Evolutionary conservation across 2,329 filamentous ascomycete genomes (phyloP).

Genomic region (Talaromyces sp.): DNA sequence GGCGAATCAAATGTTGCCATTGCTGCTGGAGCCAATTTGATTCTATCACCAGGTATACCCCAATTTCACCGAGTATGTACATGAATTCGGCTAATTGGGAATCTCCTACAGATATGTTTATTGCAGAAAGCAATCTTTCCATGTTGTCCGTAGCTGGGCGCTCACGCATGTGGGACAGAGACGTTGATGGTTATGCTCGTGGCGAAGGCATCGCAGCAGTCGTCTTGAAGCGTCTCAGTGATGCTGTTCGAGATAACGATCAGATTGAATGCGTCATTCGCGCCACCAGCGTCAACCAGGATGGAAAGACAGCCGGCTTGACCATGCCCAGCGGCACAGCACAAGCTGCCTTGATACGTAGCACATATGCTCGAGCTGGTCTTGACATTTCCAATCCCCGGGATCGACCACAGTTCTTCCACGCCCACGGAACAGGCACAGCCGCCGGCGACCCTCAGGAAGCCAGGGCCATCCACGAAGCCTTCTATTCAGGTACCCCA

Average conservation of each 20-base stretch:
- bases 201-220: slow-evolving; percentile 48
- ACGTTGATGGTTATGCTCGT: slow-evolving; percentile 46
- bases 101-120: slow-evolving; percentile 20
- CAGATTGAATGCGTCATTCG: slow-evolving; percentile 33
- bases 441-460: slow-evolving; percentile 20
- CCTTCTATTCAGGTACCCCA: too few species aligned
- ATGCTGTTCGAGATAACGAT: slow-evolving; percentile 43
- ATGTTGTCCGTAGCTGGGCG: slow-evolving; percentile 50
- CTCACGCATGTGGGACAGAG: slow-evolving; percentile 45
- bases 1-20: slow-evolving; percentile 23
- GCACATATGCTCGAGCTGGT: slow-evolving; percentile 30
- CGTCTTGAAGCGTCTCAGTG: slow-evolving; percentile 45
- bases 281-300: slow-evolving; percentile 24
- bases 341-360: slow-evolving; percentile 32
- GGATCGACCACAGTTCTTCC: slow-evolving; percentile 24
- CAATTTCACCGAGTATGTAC: neutral
- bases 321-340: slow-evolving; percentile 26
- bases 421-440: slow-evolving; percentile 37
- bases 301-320: slow-evolving; percentile 24
- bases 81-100: neutral
- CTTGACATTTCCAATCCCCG: slow-evolving; percentile 21
- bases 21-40: slow-evolving; percentile 18
- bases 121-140: slow-evolving; percentile 28
- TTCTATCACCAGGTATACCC: slow-evolving; percentile 18
- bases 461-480: neutral